Percentiles rank a stretch among this genome's conserved stretches.
phyloP scores from a whole-genome alignment of 176 grass and related monocot genomes.

The Cymbopogon citratus region DNA sequence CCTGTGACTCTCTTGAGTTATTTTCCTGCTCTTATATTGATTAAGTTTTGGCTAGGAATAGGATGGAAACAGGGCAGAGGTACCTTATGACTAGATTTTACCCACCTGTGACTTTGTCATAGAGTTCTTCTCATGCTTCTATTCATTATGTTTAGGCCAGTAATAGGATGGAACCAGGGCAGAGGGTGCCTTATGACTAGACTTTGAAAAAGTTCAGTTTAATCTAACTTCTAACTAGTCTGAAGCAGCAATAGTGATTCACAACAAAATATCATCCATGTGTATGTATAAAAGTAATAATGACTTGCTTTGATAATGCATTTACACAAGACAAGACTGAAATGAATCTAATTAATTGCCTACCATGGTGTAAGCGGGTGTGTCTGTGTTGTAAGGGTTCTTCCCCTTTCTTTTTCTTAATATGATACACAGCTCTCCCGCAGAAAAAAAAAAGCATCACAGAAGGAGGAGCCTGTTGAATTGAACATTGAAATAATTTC shows the following conservation, averaged over 20 bases:
- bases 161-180: background rate
- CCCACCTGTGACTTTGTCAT: conserved; percentile 4
- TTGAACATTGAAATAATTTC: background rate
- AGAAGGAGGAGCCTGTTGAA: background rate
- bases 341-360: background rate
- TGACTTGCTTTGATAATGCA: background rate
- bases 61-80: background rate
- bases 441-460: background rate
- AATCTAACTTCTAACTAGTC: background rate
- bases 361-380: background rate
- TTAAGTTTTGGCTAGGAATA: background rate
- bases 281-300: background rate
- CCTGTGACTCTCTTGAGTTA: background rate
- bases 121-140: background rate
- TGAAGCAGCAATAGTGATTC: background rate
- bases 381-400: background rate
- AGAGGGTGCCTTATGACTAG: background rate
- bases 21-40: background rate
- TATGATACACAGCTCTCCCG: background rate
- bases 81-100: background rate
- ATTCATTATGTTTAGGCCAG: background rate
- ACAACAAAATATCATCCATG: background rate
- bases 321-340: background rate
- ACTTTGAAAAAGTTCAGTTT: background rate
- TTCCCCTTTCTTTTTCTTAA: background rate